phyloP scores from a whole-genome alignment of 768 basidiomycete genomes.

The Hebeloma cylindrosporum region DNA sequence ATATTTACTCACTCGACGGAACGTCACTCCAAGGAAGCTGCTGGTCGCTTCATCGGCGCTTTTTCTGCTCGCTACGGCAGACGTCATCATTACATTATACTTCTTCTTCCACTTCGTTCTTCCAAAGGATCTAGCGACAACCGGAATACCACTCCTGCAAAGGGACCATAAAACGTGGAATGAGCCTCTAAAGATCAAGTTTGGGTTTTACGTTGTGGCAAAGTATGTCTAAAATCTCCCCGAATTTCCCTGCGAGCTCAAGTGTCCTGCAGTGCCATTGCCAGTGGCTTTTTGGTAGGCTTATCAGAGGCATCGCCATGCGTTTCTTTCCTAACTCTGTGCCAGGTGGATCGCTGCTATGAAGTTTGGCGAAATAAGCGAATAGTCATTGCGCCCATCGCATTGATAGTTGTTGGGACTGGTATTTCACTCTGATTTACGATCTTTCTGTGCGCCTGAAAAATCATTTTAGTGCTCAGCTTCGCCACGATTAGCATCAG shows the following conservation, averaged over 20 bases:
- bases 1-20: slow-evolving; percentile 14
- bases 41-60: slow-evolving; percentile 13
- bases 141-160: neutral
- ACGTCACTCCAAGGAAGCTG: slow-evolving; percentile 8
- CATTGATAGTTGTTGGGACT: slow-evolving; percentile 16
- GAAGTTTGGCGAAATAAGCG: slow-evolving; percentile 18
- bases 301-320: neutral
- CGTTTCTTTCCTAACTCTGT: neutral
- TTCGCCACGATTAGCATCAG: slow-evolving; percentile 16
- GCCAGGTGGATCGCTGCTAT: slow-evolving; percentile 22
- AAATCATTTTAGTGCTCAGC: slow-evolving; percentile 15
- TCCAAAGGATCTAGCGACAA: neutral
- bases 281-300: slow-evolving; percentile 21
- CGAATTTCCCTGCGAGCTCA: neutral
- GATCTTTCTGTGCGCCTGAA: neutral
- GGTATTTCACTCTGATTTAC: slow-evolving; percentile 1
- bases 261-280: slow-evolving; percentile 13
- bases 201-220: slow-evolving; percentile 21
- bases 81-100: slow-evolving; percentile 20
- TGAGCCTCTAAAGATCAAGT: slow-evolving; percentile 20
- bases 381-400: slow-evolving; percentile 18
- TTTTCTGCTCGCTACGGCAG: slow-evolving; percentile 22
- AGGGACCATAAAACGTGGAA: slow-evolving; percentile 14
- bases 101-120: slow-evolving; percentile 25
- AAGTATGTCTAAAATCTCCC: slow-evolving; percentile 14